Evolutionary conservation across 1,284 basidiomycete species (phyloP).

Genomic region (Phellinidium pouzarii): DNA sequence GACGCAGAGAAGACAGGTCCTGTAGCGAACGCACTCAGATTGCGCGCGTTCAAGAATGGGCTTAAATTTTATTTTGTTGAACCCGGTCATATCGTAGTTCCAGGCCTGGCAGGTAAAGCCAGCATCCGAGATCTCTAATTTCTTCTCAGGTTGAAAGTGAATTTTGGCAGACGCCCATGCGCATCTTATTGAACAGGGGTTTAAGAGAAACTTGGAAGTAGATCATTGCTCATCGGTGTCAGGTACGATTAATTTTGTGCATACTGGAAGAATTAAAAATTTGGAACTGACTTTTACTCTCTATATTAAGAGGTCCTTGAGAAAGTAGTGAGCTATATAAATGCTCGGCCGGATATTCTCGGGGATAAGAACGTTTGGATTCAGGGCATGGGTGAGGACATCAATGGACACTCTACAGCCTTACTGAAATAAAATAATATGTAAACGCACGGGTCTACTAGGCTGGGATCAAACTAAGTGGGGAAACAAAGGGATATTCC

Average conservation of each 20-base stretch:
- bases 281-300: background rate
- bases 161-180: constrained; percentile 70
- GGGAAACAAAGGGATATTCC: constrained; percentile 55
- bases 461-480: constrained; percentile 86
- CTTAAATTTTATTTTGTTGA: constrained; percentile 40
- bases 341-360: constrained; percentile 46
- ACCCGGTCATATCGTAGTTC: constrained; percentile 50
- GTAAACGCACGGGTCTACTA: background rate
- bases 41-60: constrained; percentile 24
- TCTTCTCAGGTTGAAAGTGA: too few species aligned
- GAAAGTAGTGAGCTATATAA: constrained; percentile 57
- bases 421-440: background rate
- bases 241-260: too few species aligned
- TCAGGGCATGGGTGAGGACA: constrained; percentile 65
- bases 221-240: constrained; percentile 50
- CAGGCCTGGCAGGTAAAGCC: constrained; percentile 57
- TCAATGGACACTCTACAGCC: background rate
- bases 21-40: constrained; percentile 20
- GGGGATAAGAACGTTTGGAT: constrained; percentile 62
- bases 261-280: background rate
- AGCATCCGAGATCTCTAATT: background rate
- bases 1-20: constrained; percentile 27
- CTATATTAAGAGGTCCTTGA: constrained; percentile 49
- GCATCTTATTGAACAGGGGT: constrained; percentile 67
- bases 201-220: constrained; percentile 59